These are phyloP conservation scores for Ogataea saltuana DNA, from an alignment of 805 yeast genomes.

Conservation along the genomic window DNA sequence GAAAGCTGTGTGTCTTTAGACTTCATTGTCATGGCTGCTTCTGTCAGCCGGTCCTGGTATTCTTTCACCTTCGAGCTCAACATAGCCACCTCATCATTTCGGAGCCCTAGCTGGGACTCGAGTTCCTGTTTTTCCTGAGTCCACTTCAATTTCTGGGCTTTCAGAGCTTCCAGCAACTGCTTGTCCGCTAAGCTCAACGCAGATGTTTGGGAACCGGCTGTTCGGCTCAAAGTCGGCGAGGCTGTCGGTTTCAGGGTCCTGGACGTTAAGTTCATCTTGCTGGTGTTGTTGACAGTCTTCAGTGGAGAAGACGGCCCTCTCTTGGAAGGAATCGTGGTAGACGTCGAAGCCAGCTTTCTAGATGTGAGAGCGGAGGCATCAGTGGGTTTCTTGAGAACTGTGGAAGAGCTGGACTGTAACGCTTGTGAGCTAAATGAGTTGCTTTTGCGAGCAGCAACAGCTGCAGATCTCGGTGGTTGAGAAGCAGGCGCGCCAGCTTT, in stretches of 20 bases:
- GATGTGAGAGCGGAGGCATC: slow-evolving; percentile 14
- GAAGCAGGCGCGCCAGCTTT: slow-evolving; percentile 23
- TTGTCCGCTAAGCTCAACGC: slow-evolving; percentile 32
- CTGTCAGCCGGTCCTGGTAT: slow-evolving; percentile 51
- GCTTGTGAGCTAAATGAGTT: neutral
- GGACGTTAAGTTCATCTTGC: slow-evolving; percentile 32
- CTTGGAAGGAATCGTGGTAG: slow-evolving; percentile 54
- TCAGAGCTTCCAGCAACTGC: slow-evolving; percentile 50
- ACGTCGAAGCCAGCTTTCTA: slow-evolving; percentile 18
- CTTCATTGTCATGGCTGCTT: slow-evolving; percentile 51
- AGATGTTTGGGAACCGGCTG: slow-evolving; percentile 20
- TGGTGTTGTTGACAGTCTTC: slow-evolving; percentile 34
- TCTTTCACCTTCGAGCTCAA: slow-evolving; percentile 41
- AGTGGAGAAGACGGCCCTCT: slow-evolving; percentile 73
- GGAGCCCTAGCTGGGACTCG: slow-evolving; percentile 32
- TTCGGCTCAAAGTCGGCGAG: slow-evolving; percentile 17
- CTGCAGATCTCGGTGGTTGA: neutral
- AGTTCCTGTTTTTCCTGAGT: slow-evolving; percentile 35
- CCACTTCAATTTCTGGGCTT: slow-evolving; percentile 56
- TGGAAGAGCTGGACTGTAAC: slow-evolving; percentile 5
- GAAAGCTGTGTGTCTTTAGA: slow-evolving; percentile 70
- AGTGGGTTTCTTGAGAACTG: slow-evolving; percentile 8
- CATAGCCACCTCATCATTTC: slow-evolving; percentile 34
- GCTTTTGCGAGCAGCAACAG: neutral
- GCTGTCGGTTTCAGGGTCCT: slow-evolving; percentile 27